A percentile compares a stretch with the other conserved stretches of the same genome.
Evolutionary conservation across 202 grass and related monocot species (phyloP).

Genomic region (Alloteropsis angusta): DNA sequence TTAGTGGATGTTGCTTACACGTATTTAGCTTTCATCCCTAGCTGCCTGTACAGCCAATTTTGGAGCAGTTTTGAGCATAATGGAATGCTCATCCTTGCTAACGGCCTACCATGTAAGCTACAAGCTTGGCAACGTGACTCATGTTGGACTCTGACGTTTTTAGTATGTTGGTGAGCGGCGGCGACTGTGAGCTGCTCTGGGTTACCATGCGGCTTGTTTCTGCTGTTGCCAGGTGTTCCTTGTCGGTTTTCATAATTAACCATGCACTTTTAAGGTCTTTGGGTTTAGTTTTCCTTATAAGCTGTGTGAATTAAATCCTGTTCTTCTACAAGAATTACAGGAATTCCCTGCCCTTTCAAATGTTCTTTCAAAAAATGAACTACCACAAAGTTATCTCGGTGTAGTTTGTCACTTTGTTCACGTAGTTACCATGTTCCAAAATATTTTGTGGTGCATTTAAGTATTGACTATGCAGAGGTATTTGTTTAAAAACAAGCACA

Average conservation of each 20-base stretch:
- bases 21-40: neutral
- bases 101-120: neutral
- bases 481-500: neutral
- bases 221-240: neutral
- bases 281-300: neutral
- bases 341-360: neutral
- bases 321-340: neutral
- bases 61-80: neutral
- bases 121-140: neutral
- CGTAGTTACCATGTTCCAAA: neutral
- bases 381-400: neutral
- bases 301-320: neutral
- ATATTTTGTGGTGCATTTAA: neutral
- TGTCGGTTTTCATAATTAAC: neutral
- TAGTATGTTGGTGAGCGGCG: neutral
- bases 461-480: neutral
- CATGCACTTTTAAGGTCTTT: neutral
- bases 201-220: neutral
- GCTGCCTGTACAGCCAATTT: neutral
- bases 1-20: neutral
- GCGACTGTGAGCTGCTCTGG: neutral
- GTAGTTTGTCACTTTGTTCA: neutral
- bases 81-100: neutral
- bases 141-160: neutral
- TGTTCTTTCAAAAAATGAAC: neutral